Evolutionary conservation across 2,329 filamentous ascomycete genomes (phyloP).

Genomic region (Aspergillus piperis): DNA sequence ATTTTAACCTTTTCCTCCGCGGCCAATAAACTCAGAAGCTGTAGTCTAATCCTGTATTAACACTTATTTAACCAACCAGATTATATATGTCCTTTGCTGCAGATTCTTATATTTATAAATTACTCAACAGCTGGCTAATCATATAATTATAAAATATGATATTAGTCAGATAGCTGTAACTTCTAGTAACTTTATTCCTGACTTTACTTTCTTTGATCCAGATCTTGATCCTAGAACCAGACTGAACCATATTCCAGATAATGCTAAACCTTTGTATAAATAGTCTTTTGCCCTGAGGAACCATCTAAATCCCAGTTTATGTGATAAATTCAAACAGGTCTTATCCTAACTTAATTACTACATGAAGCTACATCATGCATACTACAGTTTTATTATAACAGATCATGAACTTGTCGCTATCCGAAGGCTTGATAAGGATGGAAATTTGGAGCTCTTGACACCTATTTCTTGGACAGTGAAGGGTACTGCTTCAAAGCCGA

Average conservation of each 20-base stretch:
- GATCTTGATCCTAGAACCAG: not conserved
- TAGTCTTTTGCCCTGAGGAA: constrained; percentile 2
- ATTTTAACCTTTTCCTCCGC: not conserved
- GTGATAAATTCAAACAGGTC: constrained; percentile 10
- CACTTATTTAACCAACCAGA: not conserved
- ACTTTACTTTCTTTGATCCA: constrained; percentile 6
- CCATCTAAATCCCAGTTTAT: not conserved
- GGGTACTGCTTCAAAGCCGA: constrained; percentile 4
- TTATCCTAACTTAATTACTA: constrained; percentile 19
- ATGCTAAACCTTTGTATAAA: constrained; percentile 5
- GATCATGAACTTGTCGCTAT: constrained; percentile 23
- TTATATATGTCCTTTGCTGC: constrained; percentile 4
- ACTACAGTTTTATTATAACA: constrained; percentile 17
- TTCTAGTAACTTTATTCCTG: not conserved
- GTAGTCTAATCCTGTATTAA: not conserved
- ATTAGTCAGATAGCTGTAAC: not conserved
- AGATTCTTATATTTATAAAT: not conserved
- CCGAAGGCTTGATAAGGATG: constrained; percentile 16
- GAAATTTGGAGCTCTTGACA: constrained; percentile 18
- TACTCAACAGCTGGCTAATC: not conserved
- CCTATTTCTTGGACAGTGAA: constrained; percentile 4
- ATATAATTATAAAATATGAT: constrained; percentile 2
- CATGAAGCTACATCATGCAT: constrained; percentile 17
- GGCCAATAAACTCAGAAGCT: not conserved
- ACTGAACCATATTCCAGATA: constrained; percentile 7